Conservation (phyloP, 345 rosid species). For the Eutrema yunnanense region DNA sequence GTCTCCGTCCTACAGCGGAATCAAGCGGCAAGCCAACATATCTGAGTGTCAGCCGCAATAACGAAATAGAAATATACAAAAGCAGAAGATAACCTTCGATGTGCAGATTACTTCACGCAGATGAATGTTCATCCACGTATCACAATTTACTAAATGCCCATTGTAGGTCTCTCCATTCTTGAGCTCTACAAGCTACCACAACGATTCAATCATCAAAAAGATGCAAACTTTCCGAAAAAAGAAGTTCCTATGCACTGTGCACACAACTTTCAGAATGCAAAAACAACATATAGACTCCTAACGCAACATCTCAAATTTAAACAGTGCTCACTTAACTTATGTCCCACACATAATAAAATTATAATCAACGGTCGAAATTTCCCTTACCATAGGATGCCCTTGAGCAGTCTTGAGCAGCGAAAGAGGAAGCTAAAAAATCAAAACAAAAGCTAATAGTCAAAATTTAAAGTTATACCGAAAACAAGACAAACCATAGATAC, state of each 20-base stretch:
- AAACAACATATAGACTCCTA: not conserved
- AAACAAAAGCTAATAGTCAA: not conserved
- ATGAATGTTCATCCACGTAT: slow-evolving; percentile 98
- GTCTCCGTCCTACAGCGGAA: slow-evolving; percentile 77
- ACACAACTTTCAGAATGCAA: not conserved
- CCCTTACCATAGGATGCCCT: slow-evolving; percentile 32
- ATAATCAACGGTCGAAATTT: not conserved
- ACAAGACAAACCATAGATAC: not conserved
- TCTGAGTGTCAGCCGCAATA: not conserved
- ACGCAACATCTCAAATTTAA: not conserved
- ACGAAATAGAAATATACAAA: not conserved
- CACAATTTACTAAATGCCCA: slow-evolving; percentile 96
- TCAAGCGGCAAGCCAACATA: not conserved
- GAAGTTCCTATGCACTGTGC: not conserved
- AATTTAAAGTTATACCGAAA: not conserved
- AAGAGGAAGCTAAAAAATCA: slow-evolving; percentile 20
- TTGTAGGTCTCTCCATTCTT: slow-evolving; percentile 98
- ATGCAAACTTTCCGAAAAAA: not conserved
- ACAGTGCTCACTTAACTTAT: not conserved
- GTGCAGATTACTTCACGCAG: slow-evolving; percentile 99
- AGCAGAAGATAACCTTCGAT: slow-evolving; percentile 54
- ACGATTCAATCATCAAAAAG: slow-evolving; percentile 5
- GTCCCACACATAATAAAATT: not conserved
- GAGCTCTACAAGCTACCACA: slow-evolving; percentile 78
- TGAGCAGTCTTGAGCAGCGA: slow-evolving; percentile 31